Percentiles rank a stretch among this genome's conserved stretches.
Conservation (phyloP, 176 grass and related monocot species). For the Pontederia paniculata region DNA sequence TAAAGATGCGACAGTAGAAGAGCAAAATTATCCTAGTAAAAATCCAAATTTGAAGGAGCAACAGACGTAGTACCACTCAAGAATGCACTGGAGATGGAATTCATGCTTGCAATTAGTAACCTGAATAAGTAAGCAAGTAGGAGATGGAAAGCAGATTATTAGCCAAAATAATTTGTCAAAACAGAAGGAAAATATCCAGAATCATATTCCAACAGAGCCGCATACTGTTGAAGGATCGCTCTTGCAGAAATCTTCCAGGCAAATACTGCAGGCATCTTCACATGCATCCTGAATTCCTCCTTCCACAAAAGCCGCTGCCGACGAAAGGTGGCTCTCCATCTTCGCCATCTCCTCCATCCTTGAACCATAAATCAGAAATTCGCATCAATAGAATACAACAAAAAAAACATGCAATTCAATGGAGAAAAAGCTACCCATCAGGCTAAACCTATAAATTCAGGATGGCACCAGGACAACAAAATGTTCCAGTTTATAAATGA, state of each 20-base stretch:
- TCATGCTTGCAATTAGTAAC: constrained; percentile 86
- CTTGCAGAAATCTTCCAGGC: constrained; percentile 85
- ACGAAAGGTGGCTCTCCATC: constrained; percentile 71
- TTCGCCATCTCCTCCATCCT: constrained; percentile 59
- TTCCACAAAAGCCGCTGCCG: constrained; percentile 80
- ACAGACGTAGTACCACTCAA: constrained; percentile 61
- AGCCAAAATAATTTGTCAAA: neutral
- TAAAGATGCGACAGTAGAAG: neutral
- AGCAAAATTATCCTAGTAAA: neutral
- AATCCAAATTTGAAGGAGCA: neutral
- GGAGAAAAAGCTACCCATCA: no score
- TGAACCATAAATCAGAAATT: neutral
- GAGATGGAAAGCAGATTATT: no score
- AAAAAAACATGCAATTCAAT: no score
- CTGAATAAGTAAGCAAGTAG: constrained; percentile 21
- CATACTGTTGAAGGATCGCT: constrained; percentile 82
- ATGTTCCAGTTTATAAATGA: no score
- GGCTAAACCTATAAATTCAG: no score
- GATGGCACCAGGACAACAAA: no score
- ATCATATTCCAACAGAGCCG: neutral
- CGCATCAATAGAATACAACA: no score
- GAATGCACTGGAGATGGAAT: constrained; percentile 91
- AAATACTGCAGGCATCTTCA: constrained; percentile 95
- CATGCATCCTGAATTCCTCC: constrained; percentile 89
- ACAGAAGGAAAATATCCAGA: neutral